phyloP scores from a whole-genome alignment of 768 basidiomycete genomes.

The Kwoniella botswanensis region DNA sequence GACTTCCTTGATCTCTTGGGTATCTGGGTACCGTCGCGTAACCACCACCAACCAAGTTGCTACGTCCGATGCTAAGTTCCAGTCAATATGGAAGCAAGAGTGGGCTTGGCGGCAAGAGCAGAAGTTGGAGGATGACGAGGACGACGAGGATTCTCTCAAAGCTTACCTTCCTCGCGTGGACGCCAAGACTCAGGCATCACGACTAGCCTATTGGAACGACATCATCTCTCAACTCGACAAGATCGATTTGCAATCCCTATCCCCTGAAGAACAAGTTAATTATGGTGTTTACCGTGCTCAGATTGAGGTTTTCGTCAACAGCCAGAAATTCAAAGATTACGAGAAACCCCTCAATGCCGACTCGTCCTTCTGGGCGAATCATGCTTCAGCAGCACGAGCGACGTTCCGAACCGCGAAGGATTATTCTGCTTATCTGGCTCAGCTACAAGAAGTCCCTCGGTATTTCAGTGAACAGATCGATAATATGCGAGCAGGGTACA shows the following conservation, averaged over 20 bases:
- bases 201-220: conserved; percentile 22
- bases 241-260: conserved; percentile 13
- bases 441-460: conserved; percentile 20
- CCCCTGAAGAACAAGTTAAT: conserved; percentile 22
- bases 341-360: conserved; percentile 24
- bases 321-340: conserved; percentile 21
- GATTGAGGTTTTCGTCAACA: conserved; percentile 18
- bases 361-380: conserved; percentile 23
- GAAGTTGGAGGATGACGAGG: conserved; percentile 14
- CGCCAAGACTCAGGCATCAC: conserved; percentile 7
- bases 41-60: conserved; percentile 1
- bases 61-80: conserved; percentile 8
- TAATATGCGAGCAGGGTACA: conserved; percentile 21
- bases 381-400: conserved; percentile 9
- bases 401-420: conserved; percentile 9
- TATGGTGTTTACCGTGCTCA: conserved; percentile 23
- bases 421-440: conserved; percentile 14
- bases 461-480: conserved; percentile 28
- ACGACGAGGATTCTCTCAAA: conserved; percentile 9
- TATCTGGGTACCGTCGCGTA: not conserved
- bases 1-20: not conserved
- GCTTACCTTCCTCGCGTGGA: conserved; percentile 13
- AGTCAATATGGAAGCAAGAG: conserved; percentile 19
- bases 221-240: conserved; percentile 17
- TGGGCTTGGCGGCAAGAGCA: conserved; percentile 24